Evolutionary conservation across 177 flowering plant genomes (phyloP), one percentile per base, ranked within the genome.

Genomic region (Vitis hybrid): DNA sequence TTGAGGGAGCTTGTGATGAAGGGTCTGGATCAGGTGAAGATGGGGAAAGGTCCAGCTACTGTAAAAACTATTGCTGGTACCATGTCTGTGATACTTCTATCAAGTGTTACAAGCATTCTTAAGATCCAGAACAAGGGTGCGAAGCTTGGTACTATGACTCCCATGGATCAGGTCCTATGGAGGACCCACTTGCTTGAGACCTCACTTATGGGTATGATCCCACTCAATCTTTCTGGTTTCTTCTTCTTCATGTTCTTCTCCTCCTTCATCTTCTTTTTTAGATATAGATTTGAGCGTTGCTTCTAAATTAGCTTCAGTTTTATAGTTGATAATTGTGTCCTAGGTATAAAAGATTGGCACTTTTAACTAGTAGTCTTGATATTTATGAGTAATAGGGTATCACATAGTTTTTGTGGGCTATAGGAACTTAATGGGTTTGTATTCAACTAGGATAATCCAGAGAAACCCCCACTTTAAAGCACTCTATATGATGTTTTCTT

Each of bases 161-260:
- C 99, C 11, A 94, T 94, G 99, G 99, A 94, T 85, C 99, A 92
- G 79, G 99, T 94, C 62, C 91, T 94, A 0, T 92, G 97, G 97
- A 89, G 99, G 78, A 92, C 97, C 15, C 93, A 91, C 73, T 80
- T 92, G 80, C 89, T 92, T 1, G 99, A 91, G 82, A 93, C 97
- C 69, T 90, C 98, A 16, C 89, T 92, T 16, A 86, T 92, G 72
- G 96, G 96, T 91, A 84, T 66, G 65, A 16, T 52, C 52, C 18
- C 64, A 35, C 4, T 57, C 56, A 27, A 15, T 48, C 40, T 16
- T 52, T 35, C 62, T 48, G 16, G 16, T 3, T 24, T 71, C 12
- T 18, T 51, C 27, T 19, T 15, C 12, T 21, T 62, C 40, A 21
- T 3, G 11, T 46, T 2, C 6, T 18, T n/a, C 11, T 69, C 18